These are phyloP conservation scores for Astraeus odoratus DNA, from an alignment of 768 basidiomycete species.

Conservation along the genomic window DNA sequence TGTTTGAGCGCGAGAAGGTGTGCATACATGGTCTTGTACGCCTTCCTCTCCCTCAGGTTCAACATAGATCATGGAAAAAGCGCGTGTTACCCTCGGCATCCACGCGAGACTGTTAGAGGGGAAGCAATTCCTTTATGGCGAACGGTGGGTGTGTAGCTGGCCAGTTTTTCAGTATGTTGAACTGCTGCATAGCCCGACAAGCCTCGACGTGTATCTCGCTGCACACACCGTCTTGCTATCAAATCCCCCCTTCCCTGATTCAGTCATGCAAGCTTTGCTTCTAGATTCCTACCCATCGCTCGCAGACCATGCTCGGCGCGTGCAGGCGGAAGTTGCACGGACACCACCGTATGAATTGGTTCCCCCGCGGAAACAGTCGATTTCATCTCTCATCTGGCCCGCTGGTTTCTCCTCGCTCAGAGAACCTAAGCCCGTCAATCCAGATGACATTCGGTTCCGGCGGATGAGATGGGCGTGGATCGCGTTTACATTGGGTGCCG, in stretches of 20 bases:
- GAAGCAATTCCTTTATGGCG: constrained; percentile 44
- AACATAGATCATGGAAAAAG: constrained; percentile 53
- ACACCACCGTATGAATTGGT: constrained; percentile 17
- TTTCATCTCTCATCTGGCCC: constrained; percentile 34
- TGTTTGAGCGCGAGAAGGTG: constrained; percentile 64
- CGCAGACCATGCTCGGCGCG: constrained; percentile 48
- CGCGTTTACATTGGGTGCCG: constrained; percentile 36
- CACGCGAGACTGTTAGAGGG: constrained; percentile 49
- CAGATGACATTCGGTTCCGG: constrained; percentile 41
- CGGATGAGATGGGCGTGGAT: constrained; percentile 50
- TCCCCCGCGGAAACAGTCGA: constrained; percentile 20
- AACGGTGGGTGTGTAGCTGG: constrained; percentile 43
- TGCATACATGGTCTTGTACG: not conserved
- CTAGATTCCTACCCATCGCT: constrained; percentile 50
- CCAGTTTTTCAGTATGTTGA: too few species aligned
- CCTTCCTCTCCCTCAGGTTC: constrained; percentile 2
- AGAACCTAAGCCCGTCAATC: constrained; percentile 15
- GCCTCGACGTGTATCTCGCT: constrained; percentile 60
- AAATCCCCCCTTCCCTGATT: constrained; percentile 55
- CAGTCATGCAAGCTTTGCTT: constrained; percentile 48
- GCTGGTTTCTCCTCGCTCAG: constrained; percentile 10
- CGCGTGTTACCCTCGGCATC: constrained; percentile 48
- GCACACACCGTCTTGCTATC: constrained; percentile 59
- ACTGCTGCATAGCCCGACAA: constrained; percentile 43
- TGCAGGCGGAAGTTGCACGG: constrained; percentile 32